Evolutionary conservation across 768 basidiomycete genomes (phyloP).

Genomic region (Lyophyllum semitale): DNA sequence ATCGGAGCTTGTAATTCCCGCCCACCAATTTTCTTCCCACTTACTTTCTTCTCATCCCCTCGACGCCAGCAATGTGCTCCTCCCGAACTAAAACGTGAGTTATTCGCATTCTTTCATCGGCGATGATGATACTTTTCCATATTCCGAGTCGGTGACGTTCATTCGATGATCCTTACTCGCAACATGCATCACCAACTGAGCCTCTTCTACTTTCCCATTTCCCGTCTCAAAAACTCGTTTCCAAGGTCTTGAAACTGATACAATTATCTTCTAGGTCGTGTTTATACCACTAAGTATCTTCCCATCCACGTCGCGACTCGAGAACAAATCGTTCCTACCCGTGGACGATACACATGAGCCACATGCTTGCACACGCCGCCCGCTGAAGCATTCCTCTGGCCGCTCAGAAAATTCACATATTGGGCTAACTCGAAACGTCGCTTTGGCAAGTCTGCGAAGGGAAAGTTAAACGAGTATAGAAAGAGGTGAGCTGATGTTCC

Average conservation of each 20-base stretch:
- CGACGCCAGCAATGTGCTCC: neutral
- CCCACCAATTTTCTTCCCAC: neutral
- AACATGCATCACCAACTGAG: conserved; percentile 79
- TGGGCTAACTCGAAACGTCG: neutral
- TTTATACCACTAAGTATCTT: conserved; percentile 12
- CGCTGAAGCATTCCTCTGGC: conserved; percentile 32
- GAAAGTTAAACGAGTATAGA: neutral
- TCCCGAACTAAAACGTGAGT: conserved; percentile 30
- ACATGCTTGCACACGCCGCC: conserved; percentile 45
- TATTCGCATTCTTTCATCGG: conserved; percentile 14
- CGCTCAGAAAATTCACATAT: neutral
- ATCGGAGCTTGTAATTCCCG: conserved; percentile 24
- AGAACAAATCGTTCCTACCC: conserved; percentile 33
- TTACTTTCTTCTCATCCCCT: neutral
- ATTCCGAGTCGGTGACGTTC: conserved; percentile 69
- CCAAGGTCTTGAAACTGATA: neutral
- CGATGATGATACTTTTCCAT: conserved; percentile 72
- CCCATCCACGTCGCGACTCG: conserved; percentile 10
- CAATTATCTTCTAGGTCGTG: neutral
- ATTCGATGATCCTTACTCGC: conserved; percentile 69
- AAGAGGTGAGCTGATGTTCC: conserved; percentile 3
- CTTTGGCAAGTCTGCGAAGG: neutral
- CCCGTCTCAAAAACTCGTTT: conserved; percentile 8
- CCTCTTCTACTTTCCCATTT: conserved; percentile 22
- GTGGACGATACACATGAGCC: conserved; percentile 39